These are phyloP conservation scores for Dictyostelium discoideum DNA, from an alignment of 78 protist genomes.

Conservation along the genomic window DNA sequence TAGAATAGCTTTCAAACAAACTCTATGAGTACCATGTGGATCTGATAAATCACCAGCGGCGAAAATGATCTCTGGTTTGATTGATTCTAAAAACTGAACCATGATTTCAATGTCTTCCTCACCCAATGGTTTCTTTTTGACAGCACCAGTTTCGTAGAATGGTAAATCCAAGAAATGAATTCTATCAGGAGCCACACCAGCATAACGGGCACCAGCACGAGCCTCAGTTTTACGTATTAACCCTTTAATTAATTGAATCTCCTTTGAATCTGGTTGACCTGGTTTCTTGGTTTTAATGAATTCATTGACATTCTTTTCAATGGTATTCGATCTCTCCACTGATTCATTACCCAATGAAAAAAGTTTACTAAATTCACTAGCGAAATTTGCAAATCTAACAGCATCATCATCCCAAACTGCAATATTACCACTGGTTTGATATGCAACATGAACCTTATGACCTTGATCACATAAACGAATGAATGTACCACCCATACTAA, in stretches of 20 bases:
- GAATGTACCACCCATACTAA: conserved; percentile 89
- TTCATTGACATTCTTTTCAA: conserved; percentile 11
- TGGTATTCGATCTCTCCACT: background rate
- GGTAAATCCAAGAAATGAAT: conserved; percentile 88
- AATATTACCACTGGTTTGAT: conserved; percentile 80
- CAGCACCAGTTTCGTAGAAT: conserved; percentile 90
- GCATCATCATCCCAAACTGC: conserved; percentile 88
- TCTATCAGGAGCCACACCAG: conserved; percentile 54
- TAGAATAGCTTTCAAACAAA: conserved; percentile 74
- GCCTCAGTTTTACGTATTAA: conserved; percentile 87
- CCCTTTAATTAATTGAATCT: conserved; percentile 81
- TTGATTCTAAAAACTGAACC: conserved; percentile 52
- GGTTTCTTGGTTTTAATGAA: conserved; percentile 55
- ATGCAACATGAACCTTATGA: conserved; percentile 72
- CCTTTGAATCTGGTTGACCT: conserved; percentile 49
- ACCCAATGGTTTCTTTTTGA: conserved; percentile 87
- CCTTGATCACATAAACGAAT: conserved; percentile 84
- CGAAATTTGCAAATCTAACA: conserved; percentile 62
- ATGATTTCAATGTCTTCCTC: conserved; percentile 86
- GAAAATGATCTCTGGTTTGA: conserved; percentile 84
- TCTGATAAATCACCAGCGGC: conserved; percentile 92
- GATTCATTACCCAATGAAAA: conserved; percentile 11
- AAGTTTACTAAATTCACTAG: conserved; percentile 29
- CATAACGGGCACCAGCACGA: conserved; percentile 80
- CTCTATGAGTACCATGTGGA: conserved; percentile 92